Percentiles rank a stretch among this genome's conserved stretches.
phyloP scores from a whole-genome alignment of 225 moss, liverwort and hornwort species.

The Ulota crispa region DNA sequence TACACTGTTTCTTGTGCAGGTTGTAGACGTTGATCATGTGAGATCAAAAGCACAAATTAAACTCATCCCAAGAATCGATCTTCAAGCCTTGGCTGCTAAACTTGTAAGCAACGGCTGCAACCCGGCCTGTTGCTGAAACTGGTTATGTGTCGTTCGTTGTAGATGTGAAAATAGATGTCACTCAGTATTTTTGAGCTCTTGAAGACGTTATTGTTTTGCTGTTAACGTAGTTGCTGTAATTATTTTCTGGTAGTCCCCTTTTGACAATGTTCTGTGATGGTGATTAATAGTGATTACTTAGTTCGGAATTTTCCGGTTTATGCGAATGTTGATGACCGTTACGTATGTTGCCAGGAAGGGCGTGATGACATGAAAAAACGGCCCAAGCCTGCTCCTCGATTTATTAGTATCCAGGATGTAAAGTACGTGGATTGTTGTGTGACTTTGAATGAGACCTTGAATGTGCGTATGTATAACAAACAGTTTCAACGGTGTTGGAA shows the following conservation, averaged over 20 bases:
- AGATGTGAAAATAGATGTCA: background rate
- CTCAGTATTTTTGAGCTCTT: background rate
- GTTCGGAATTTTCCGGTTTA: background rate
- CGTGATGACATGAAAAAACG: slow-evolving; percentile 83
- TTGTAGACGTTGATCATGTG: slow-evolving; percentile 96
- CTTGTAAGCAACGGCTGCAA: slow-evolving; percentile 58
- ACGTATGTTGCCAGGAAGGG: slow-evolving; percentile 60
- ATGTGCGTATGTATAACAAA: background rate
- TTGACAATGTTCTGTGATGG: background rate
- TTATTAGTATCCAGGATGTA: slow-evolving; percentile 81
- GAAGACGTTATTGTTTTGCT: background rate
- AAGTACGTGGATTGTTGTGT: slow-evolving; percentile 48
- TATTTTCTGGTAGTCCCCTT: background rate
- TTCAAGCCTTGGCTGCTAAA: slow-evolving; percentile 81
- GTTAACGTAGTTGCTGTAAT: background rate
- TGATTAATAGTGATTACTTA: background rate
- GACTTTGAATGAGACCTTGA: slow-evolving; percentile 3
- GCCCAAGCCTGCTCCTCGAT: slow-evolving; percentile 79
- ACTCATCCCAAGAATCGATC: slow-evolving; percentile 90
- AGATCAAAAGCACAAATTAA: slow-evolving; percentile 74
- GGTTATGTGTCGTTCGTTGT: background rate
- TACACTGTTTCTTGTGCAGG: slow-evolving; percentile 43
- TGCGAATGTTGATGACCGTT: slow-evolving; percentile 11
- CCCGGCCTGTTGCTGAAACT: slow-evolving; percentile 3
- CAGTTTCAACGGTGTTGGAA: background rate